These are phyloP conservation scores for Talaromyces sp. DNA, from an alignment of 2,329 filamentous ascomycete genomes.

Conservation along the genomic window DNA sequence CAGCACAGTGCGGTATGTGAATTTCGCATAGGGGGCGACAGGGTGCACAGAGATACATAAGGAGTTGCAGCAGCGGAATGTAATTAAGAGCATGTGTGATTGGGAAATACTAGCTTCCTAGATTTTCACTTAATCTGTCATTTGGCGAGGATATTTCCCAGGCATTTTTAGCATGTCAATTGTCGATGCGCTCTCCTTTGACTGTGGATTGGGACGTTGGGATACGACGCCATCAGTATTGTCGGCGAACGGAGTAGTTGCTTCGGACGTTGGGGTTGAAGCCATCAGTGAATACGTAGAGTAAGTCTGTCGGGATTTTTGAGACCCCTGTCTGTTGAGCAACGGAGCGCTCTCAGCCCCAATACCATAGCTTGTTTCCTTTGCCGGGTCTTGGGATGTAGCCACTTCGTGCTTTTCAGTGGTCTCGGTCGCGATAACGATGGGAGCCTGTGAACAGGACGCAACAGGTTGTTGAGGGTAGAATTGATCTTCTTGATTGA, in stretches of 20 bases:
- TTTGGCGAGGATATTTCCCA: constrained; percentile 31
- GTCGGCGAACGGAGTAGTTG: constrained; percentile 18
- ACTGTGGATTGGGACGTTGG: constrained; percentile 20
- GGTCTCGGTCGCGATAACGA: constrained; percentile 10
- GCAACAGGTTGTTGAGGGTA: constrained; percentile 3
- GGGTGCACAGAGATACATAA: neutral
- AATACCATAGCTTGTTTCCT: neutral
- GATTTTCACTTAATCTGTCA: neutral
- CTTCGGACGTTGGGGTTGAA: constrained; percentile 14
- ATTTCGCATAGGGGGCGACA: neutral
- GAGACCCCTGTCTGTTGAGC: constrained; percentile 15
- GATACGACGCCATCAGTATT: neutral
- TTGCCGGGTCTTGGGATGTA: constrained; percentile 3
- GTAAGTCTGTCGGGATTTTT: constrained; percentile 18
- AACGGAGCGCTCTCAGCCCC: constrained; percentile 15
- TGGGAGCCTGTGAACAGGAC: constrained; percentile 9
- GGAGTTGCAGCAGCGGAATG: neutral
- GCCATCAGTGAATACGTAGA: constrained; percentile 17
- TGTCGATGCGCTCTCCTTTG: constrained; percentile 30
- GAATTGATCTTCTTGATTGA: neutral
- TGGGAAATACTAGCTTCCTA: neutral
- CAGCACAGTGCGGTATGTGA: neutral
- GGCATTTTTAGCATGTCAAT: constrained; percentile 36
- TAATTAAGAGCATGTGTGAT: neutral
- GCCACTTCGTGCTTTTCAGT: neutral